Evolutionary conservation across 257 asterid genomes (phyloP).

Genomic region (Jacaranda copaia): DNA sequence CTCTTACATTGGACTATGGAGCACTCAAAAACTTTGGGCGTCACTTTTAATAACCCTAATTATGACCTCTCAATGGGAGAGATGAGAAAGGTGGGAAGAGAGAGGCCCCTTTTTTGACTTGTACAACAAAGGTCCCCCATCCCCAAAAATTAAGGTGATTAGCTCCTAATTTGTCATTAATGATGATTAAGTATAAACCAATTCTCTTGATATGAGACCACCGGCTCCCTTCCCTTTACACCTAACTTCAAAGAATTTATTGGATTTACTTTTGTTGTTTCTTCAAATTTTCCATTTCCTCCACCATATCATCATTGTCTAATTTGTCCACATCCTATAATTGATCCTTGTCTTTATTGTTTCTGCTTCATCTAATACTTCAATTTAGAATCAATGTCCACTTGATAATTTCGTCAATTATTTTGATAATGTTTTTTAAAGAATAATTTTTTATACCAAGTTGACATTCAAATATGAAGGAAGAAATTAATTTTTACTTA

Average conservation of each 20-base stretch:
- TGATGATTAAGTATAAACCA: constrained; percentile 36
- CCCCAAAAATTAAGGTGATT: constrained; percentile 52
- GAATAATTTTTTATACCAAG: no score
- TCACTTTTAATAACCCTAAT: constrained; percentile 49
- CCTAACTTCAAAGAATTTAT: constrained; percentile 33
- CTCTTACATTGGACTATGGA: constrained; percentile 34
- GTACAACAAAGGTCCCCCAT: background rate
- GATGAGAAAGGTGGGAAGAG: constrained; percentile 15
- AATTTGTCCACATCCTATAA: constrained; percentile 20
- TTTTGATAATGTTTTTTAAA: no score
- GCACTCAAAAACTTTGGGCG: constrained; percentile 37
- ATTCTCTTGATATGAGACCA: constrained; percentile 36
- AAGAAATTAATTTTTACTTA: no score
- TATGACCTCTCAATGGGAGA: constrained; percentile 44
- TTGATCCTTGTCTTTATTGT: constrained; percentile 14
- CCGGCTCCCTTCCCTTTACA: constrained; percentile 21
- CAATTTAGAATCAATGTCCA: background rate
- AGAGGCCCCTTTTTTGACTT: constrained; percentile 49
- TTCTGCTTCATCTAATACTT: constrained; percentile 2
- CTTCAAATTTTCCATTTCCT: constrained; percentile 21
- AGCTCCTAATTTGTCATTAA: constrained; percentile 25
- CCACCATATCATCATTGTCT: constrained; percentile 35
- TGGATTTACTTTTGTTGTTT: constrained; percentile 22
- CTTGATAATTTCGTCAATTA: background rate
- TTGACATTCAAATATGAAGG: no score